Base-by-base conservation (phyloP, 176 grass and related monocot genomes). In the Raddia guianensis region DNA sequence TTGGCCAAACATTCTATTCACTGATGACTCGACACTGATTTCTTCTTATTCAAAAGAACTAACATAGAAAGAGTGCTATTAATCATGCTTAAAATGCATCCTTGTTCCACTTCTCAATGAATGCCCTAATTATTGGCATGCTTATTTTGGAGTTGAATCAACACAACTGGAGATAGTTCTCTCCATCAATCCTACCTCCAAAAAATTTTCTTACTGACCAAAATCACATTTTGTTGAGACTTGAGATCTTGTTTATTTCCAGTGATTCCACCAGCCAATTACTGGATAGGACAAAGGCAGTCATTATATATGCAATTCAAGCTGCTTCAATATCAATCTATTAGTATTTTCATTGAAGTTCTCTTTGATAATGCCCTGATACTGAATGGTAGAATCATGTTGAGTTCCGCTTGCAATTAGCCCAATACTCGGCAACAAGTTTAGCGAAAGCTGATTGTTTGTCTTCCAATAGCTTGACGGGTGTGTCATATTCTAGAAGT, bases 341-440 rank as follows among this genome's bases (percentile, higher is more conserved):
- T 75, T 49, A 13, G 16, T 75, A 48, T 70, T 46, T 59, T 63
- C 5, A 75, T 69, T 68, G 69, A 68, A 70, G 68, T 54, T 8
- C 57, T 84, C 6, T 12, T 75, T 62, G 61, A 37, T 80, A 48
- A 20, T 75, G 52, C 40, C 18, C 20, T 45, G 20, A 5, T 33
- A 76, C 32, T 5, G 11, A 77, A 80, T 48, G 12, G 42, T 54
- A 58, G 44, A 74, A 78, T 91, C 71, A 91, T 82, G 80, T 70
- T 66, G 89, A 86, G 76, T 87, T 92, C 59, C 86, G 70, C 70
- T 82, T 98, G 76, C 81, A 88, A 82, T 91, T 98, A 59, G 95
- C 91, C 95, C 95, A 95, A 77, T 98, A 95, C 75, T 98, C 95
- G 15, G 86, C 90, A 27, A 93, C 95, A 64, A 98, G 95, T 78